Percentiles rank a stretch among this genome's conserved stretches.
Conservation (phyloP, 345 rosid genomes). For the Hevea brasiliensis region DNA sequence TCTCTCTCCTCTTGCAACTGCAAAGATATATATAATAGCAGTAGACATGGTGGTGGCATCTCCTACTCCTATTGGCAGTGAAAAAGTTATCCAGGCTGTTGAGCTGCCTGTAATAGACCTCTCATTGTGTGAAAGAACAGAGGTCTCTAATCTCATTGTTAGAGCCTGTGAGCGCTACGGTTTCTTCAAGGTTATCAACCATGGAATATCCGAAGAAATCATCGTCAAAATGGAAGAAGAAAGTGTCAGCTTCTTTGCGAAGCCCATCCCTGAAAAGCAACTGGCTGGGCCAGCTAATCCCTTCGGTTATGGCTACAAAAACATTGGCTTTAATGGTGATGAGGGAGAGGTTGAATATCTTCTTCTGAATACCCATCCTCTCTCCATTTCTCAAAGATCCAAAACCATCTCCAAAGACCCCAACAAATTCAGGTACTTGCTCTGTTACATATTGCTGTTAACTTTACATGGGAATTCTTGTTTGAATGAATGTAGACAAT, state of each 20-base stretch:
- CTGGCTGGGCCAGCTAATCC: slow-evolving; percentile 33
- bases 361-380: slow-evolving; percentile 26
- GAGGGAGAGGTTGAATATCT: slow-evolving; percentile 39
- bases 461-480: no score
- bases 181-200: slow-evolving; percentile 41
- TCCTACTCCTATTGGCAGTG: slow-evolving; percentile 14
- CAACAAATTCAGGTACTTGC: slow-evolving; percentile 21
- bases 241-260: slow-evolving; percentile 25
- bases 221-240: slow-evolving; percentile 24
- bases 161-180: slow-evolving; percentile 32
- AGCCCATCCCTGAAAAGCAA: slow-evolving; percentile 27
- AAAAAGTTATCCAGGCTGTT: neutral
- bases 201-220: slow-evolving; percentile 26
- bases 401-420: slow-evolving; percentile 29
- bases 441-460: neutral
- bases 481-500: no score
- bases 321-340: slow-evolving; percentile 41
- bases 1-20: no score
- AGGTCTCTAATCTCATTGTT: slow-evolving; percentile 22
- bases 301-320: slow-evolving; percentile 39
- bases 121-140: slow-evolving; percentile 8
- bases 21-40: no score
- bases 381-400: slow-evolving; percentile 26
- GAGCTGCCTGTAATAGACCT: slow-evolving; percentile 33
- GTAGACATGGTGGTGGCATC: slow-evolving; percentile 27